Conservation (phyloP, 164 flowering plant species). For the Piper betle region DNA sequence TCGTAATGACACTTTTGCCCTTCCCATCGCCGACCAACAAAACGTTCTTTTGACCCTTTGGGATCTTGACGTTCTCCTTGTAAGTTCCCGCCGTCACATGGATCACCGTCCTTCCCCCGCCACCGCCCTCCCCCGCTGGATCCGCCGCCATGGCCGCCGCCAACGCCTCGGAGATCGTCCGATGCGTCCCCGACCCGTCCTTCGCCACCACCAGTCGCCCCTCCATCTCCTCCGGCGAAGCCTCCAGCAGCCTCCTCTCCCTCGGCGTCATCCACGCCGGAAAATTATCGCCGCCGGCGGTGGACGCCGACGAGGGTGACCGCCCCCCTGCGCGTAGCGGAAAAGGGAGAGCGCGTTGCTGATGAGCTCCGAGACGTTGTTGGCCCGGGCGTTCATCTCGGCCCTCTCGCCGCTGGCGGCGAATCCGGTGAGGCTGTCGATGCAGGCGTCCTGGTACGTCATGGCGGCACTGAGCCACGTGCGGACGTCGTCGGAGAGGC, state of each 20-base stretch:
- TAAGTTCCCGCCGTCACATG: constrained; percentile 25
- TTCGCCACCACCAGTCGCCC: constrained; percentile 16
- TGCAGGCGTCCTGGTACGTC: constrained; percentile 26
- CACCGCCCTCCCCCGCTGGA: too few relatives aligned
- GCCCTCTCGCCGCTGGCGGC: neutral
- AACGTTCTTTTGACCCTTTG: constrained; percentile 7
- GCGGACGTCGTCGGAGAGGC: constrained; percentile 15
- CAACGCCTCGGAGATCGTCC: constrained; percentile 15
- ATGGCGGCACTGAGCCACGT: constrained; percentile 33
- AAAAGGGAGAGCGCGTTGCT: constrained; percentile 19
- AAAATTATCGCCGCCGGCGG: constrained; percentile 9
- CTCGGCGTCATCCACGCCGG: constrained; percentile 15
- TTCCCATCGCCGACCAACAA: constrained; percentile 21
- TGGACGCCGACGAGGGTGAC: constrained; percentile 1
- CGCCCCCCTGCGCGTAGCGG: neutral
- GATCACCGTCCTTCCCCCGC: constrained; percentile 17
- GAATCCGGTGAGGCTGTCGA: constrained; percentile 11
- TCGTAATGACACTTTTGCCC: constrained; percentile 15
- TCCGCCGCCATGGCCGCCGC: constrained; percentile 3
- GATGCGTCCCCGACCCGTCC: constrained; percentile 20
- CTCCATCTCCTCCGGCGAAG: constrained; percentile 5
- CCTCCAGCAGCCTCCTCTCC: constrained; percentile 18
- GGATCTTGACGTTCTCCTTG: constrained; percentile 10
- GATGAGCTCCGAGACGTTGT: constrained; percentile 7
- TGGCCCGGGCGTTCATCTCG: constrained; percentile 1